Conservation (phyloP, 2,329 filamentous ascomycete genomes). For the Hypoxylon sp. region DNA sequence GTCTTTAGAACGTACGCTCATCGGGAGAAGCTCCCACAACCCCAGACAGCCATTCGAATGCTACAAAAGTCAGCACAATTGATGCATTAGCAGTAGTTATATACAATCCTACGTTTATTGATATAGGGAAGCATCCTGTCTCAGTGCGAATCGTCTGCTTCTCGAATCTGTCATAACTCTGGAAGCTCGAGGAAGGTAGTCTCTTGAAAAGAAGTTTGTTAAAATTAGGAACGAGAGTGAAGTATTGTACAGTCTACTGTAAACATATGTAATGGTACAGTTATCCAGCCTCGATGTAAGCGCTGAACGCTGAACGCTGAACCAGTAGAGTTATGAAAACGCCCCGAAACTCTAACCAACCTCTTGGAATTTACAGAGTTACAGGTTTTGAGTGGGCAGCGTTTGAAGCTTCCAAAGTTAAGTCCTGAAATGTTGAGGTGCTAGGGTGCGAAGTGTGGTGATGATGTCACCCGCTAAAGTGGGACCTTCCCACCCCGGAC, state of each 20-base stretch:
- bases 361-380: constrained; percentile 7
- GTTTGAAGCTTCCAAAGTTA: constrained; percentile 23
- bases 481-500: constrained; percentile 24
- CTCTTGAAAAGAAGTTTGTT: background rate
- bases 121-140: constrained; percentile 56
- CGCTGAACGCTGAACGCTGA: background rate
- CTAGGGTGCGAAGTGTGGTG: constrained; percentile 27
- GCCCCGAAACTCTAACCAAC: constrained; percentile 18
- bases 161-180: constrained; percentile 38
- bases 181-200: constrained; percentile 3
- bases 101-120: constrained; percentile 52
- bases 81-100: background rate
- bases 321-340: constrained; percentile 6
- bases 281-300: background rate
- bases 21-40: constrained; percentile 62
- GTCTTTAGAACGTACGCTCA: constrained; percentile 59
- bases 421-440: constrained; percentile 21
- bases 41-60: constrained; percentile 61
- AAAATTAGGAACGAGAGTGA: constrained; percentile 12
- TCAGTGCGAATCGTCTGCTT: constrained; percentile 22
- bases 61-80: constrained; percentile 52
- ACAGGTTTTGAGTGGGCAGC: background rate
- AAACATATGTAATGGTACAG: constrained; percentile 17
- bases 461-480: constrained; percentile 46
- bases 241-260: constrained; percentile 12